phyloP scores from a whole-genome alignment of 2,329 filamentous ascomycete species.

The Fusarium sterilihyphosum region DNA sequence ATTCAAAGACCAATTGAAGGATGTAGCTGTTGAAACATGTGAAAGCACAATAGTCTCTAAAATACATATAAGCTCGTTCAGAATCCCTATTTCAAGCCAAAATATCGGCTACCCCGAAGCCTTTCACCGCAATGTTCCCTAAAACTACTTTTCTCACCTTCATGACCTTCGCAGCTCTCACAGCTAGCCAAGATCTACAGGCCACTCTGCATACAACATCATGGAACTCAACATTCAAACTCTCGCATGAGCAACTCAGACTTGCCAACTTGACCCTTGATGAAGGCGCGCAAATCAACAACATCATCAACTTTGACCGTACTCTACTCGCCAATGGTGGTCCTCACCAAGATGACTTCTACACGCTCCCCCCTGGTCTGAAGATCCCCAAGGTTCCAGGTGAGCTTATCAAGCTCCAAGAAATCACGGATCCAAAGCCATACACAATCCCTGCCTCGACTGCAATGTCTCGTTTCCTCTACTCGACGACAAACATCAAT shows the following conservation, averaged over 20 bases:
- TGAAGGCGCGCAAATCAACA: background rate
- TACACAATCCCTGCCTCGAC: background rate
- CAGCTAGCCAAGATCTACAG: background rate
- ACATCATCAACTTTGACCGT: background rate
- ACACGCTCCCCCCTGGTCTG: fast-evolving
- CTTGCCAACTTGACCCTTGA: background rate
- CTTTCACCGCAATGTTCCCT: background rate
- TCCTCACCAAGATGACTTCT: background rate
- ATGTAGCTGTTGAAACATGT: background rate
- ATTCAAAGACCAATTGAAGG: background rate
- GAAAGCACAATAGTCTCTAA: background rate
- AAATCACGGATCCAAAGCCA: background rate
- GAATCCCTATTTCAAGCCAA: background rate
- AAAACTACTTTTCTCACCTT: background rate
- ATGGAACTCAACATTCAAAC: background rate
- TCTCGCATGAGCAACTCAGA: background rate
- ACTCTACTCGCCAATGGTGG: background rate
- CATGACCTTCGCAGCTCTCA: background rate
- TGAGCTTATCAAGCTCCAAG: background rate
- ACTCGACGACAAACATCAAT: background rate
- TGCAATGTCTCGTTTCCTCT: background rate
- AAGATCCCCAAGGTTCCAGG: background rate
- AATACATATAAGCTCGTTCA: background rate
- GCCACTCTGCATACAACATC: background rate
- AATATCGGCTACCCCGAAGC: fast-evolving